Evolutionary conservation across 179 eudicot genomes (phyloP).

Genomic region (Camellia oleifera): DNA sequence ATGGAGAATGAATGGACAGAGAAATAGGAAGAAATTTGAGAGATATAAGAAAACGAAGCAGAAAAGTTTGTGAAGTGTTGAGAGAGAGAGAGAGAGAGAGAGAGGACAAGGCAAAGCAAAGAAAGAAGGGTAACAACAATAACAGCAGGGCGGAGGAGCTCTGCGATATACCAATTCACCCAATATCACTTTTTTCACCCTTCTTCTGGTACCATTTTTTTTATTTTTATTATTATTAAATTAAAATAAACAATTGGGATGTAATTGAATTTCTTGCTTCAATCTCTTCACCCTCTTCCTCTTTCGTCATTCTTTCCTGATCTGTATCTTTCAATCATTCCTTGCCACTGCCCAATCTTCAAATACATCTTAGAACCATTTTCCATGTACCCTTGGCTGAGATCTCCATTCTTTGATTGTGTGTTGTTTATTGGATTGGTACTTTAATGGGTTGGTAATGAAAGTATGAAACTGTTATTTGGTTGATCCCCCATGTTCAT

Average conservation of each 20-base stretch:
- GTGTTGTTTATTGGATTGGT: neutral
- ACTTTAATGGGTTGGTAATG: neutral
- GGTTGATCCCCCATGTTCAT: neutral
- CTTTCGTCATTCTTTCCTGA: constrained; percentile 4
- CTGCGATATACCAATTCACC: no score
- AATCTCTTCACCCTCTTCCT: neutral
- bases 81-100: no score
- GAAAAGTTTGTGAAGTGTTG: no score
- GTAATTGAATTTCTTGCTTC: neutral
- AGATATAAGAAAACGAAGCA: no score
- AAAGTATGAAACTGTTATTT: neutral
- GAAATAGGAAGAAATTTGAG: neutral
- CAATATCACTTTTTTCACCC: neutral
- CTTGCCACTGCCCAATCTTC: neutral
- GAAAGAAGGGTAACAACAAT: no score
- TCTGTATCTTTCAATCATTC: neutral
- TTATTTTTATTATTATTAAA: no score
- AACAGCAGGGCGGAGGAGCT: no score
- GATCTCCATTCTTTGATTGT: constrained; percentile 2
- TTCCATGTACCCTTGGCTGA: neutral
- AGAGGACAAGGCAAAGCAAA: no score
- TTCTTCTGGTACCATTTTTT: neutral
- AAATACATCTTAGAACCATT: neutral
- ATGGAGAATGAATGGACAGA: neutral
- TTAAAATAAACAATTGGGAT: no score